Conservation (phyloP, 768 basidiomycete genomes). For the Boletus tylopilopsis region DNA sequence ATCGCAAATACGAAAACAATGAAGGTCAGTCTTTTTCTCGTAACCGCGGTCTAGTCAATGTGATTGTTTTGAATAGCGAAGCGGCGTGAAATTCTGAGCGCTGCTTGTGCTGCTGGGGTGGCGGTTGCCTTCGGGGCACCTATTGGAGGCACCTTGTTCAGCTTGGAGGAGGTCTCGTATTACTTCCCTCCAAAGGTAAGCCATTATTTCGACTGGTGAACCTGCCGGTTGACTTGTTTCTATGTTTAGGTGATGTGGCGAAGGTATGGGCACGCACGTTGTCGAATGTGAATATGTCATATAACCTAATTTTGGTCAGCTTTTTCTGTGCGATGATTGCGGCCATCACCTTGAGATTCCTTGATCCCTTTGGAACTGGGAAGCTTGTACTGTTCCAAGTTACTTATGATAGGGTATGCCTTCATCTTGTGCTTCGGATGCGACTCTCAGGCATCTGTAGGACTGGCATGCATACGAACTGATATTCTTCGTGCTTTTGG, state of each 20-base stretch:
- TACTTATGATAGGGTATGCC: constrained; percentile 72
- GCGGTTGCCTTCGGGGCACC: constrained; percentile 97
- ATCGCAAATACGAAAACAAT: constrained; percentile 89
- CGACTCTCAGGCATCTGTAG: constrained; percentile 34
- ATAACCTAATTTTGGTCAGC: constrained; percentile 39
- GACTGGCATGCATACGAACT: constrained; percentile 95
- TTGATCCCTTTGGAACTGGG: constrained; percentile 94
- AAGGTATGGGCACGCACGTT: constrained; percentile 48
- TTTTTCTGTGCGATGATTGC: constrained; percentile 99
- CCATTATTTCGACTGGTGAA: background rate
- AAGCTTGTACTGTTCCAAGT: constrained; percentile 93
- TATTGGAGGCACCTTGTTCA: constrained; percentile 89
- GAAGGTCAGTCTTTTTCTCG: constrained; percentile 56
- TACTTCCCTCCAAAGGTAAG: constrained; percentile 91
- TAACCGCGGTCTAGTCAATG: background rate
- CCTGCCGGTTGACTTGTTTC: constrained; percentile 1
- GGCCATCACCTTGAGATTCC: constrained; percentile 86
- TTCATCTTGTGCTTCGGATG: background rate
- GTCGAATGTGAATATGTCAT: background rate
- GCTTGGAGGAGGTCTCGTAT: constrained; percentile 93
- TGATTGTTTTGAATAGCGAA: constrained; percentile 54
- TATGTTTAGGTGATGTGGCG: constrained; percentile 81
- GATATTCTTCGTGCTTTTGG: constrained; percentile 78
- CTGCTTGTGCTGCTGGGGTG: constrained; percentile 96
- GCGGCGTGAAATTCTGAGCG: constrained; percentile 90